Base-by-base conservation (phyloP, 225 moss, liverwort and hornwort genomes). In the Sphagnum contortum region DNA sequence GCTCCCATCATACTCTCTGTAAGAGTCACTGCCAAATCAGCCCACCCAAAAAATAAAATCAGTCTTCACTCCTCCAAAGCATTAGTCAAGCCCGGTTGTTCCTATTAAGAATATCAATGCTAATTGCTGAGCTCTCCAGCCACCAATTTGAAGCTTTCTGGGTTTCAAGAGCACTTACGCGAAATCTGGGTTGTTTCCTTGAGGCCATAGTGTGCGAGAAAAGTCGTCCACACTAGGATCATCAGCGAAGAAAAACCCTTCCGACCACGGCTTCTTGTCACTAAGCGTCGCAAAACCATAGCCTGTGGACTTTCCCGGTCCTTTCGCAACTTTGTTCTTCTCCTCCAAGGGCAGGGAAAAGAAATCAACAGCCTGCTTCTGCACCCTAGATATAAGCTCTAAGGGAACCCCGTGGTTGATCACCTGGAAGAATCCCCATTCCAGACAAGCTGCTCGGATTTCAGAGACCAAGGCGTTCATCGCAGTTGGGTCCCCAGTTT, bases 381-480 rank as follows among this genome's bases (percentile, higher is more conserved):
- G 74, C 70, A 84, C 65, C 6, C 73, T 65, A 9, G 72, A 68
- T 48, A 75, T 70, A 12, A 81, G 78, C 64, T 75, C 73, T 11
- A 54, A 10, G 10, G 77, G 29, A 73, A 12, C 81, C 69, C 81
- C 81, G 57, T 84, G 80, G 59, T 80, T 77, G 59, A 77, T 49
- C 58, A 75, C 77, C 47, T 84, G 80, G 73, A 84, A 81, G 66
- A 81, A 73, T 3, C 84, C 84, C 84, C 81, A 84, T 47, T 81
- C 70, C 12, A 59, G 60, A 61, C 81, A 78, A 3, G 84, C 84
- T 7, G 54, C 59, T 61, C 77, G 56, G 45, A 84, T 72, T 63
- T 75, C 58, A 4, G 67, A 64, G 49, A 78, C 78, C 46, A 73
- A 46, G 7, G 3, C 9, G 55, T 50, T 51, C 70, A 75, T 63